Evolutionary conservation across 129 eudicot species (phyloP).

Genomic region (Centella asiatica): DNA sequence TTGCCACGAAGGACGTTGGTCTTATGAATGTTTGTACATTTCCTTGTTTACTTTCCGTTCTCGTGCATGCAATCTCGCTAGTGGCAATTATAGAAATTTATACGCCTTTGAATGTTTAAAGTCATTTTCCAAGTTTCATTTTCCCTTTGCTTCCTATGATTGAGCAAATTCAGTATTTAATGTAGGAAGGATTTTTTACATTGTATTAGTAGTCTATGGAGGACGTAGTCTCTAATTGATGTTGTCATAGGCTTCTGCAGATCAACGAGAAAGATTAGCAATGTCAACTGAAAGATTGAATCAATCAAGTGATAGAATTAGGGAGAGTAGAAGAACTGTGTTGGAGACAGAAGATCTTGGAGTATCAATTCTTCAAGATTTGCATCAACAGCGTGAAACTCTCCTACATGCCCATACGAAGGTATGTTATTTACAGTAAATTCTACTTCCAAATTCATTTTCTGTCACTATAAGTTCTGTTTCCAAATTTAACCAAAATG

Average conservation of each 20-base stretch:
- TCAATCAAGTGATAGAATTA: slow-evolving; percentile 75
- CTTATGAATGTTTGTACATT: too few species aligned
- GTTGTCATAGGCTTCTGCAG: slow-evolving; percentile 53
- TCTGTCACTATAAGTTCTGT: background rate
- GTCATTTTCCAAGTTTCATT: background rate
- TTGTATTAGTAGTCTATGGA: background rate
- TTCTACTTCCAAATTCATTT: background rate
- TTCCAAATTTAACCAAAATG: too few species aligned
- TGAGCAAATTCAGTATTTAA: background rate
- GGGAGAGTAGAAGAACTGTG: slow-evolving; percentile 78
- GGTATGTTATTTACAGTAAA: slow-evolving; percentile 28
- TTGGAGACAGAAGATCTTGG: slow-evolving; percentile 96
- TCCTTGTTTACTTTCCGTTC: background rate
- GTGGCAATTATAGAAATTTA: background rate
- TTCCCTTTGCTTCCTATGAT: background rate
- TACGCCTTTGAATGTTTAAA: background rate
- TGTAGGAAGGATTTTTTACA: background rate
- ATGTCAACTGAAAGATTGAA: slow-evolving; percentile 84
- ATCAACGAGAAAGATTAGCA: slow-evolving; percentile 70
- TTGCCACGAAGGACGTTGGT: background rate
- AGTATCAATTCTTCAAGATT: slow-evolving; percentile 76
- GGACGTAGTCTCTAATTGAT: background rate
- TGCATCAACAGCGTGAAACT: slow-evolving; percentile 91
- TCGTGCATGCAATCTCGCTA: background rate
- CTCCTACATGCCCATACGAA: slow-evolving; percentile 76